Conservation (phyloP, 1,284 basidiomycete species). For the Irpex sp. region DNA sequence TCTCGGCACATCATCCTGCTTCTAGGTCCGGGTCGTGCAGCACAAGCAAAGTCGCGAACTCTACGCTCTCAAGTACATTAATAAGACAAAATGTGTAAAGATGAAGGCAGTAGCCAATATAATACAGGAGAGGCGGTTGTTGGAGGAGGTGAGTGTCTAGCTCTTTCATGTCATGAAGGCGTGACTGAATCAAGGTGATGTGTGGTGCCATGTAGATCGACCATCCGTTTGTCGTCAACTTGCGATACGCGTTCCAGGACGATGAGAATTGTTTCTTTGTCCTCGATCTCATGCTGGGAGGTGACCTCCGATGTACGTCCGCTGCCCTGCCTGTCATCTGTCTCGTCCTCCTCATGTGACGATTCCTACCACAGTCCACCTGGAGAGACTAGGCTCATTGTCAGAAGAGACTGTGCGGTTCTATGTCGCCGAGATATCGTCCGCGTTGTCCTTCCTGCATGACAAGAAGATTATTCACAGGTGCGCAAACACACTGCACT, state of each 20-base stretch:
- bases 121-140: constrained; percentile 87
- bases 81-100: constrained; percentile 96
- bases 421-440: constrained; percentile 87
- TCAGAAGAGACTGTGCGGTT: constrained; percentile 86
- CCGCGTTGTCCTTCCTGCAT: constrained; percentile 90
- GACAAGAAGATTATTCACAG: constrained; percentile 93
- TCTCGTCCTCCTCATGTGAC: constrained; percentile 23
- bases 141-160: constrained; percentile 74
- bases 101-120: constrained; percentile 98
- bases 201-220: constrained; percentile 64
- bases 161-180: background rate
- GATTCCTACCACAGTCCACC: constrained; percentile 63
- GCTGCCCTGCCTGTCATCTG: background rate
- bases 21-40: constrained; percentile 93
- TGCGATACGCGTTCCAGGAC: constrained; percentile 98
- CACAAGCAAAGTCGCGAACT: constrained; percentile 96
- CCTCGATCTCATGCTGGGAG: constrained; percentile 96
- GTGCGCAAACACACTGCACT: constrained; percentile 40
- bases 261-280: constrained; percentile 99
- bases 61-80: constrained; percentile 99
- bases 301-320: constrained; percentile 86
- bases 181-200: background rate
- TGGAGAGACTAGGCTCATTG: constrained; percentile 84
- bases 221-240: constrained; percentile 94
- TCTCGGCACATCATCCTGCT: background rate